These are phyloP conservation scores for Vicia sativa DNA, from an alignment of 306 rosid genomes.

Conservation along the genomic window DNA sequence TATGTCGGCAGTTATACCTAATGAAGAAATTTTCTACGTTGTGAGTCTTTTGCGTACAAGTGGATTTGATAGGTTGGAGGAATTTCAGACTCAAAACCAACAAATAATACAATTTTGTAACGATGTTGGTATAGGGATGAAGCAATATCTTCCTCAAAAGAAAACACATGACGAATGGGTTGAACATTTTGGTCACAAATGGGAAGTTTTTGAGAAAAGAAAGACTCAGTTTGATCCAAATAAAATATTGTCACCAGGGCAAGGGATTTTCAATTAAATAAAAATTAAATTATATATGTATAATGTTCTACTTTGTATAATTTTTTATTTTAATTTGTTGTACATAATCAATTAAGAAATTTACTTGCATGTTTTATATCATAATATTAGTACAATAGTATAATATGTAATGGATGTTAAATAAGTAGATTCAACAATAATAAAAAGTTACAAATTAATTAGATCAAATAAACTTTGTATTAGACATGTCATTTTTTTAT, in stretches of 20 bases:
- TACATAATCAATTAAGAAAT: slow-evolving; percentile 1
- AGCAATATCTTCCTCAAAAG: slow-evolving; percentile 65
- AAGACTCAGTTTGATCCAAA: slow-evolving; percentile 71
- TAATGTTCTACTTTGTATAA: not conserved
- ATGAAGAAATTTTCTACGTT: slow-evolving; percentile 64
- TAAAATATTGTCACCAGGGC: slow-evolving; percentile 75
- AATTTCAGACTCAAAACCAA: slow-evolving; percentile 46
- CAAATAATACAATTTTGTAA: slow-evolving; percentile 55
- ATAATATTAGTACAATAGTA: slow-evolving; percentile 3
- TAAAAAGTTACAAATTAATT: not conserved
- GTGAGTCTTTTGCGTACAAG: slow-evolving; percentile 53
- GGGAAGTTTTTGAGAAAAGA: slow-evolving; percentile 48
- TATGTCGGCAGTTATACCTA: slow-evolving; percentile 70
- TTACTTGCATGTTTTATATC: not conserved
- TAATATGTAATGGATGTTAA: not conserved
- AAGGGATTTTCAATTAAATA: slow-evolving; percentile 58
- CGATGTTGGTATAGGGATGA: slow-evolving; percentile 46
- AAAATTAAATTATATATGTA: not conserved
- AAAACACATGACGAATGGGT: slow-evolving; percentile 56
- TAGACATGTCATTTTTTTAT: not conserved
- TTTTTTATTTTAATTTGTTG: not conserved
- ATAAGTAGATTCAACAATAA: not conserved
- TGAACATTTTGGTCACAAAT: slow-evolving; percentile 69
- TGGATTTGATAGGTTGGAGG: slow-evolving; percentile 34
- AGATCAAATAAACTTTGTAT: not conserved